Base-by-base conservation (phyloP, 345 rosid species). In the Moricandia arvensis region DNA sequence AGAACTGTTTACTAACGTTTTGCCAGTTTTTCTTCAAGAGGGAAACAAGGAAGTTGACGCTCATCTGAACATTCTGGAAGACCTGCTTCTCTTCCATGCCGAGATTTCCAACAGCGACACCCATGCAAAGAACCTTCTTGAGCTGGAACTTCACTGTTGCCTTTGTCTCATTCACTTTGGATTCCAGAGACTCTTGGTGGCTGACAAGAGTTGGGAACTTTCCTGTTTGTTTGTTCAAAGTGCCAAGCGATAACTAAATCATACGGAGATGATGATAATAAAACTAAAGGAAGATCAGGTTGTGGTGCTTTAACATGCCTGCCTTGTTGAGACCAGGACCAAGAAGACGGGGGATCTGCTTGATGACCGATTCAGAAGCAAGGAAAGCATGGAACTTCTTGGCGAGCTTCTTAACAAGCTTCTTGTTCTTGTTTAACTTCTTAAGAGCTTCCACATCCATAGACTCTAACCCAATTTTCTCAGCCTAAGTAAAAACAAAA, bases 321-420 rank as follows among this genome's bases (percentile, higher is more conserved):
- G 96, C 96, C 78, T 90, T 90, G 90, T 90, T 90, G 76, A 90
- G 91, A 83, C 96, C 96, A 7, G 93, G 96, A 54, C 96, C 96
- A 45, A 90, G 76, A 53, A 90, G 87, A 82, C 95, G 95, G 8
- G 95, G 95, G 68, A 89, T 87, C 87, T 89, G 95, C 83, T 89
- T 89, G 59, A 89, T 89, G 68, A 90, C 91, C 69, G 96, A 85
- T 74, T 90, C 96, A 33, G 96, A 90, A 33, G 96, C 96, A 65
- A 88, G 80, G 75, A 90, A 86, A 72, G 93, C 96, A 58, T 90
- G 96, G 74, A 82, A 90, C 64, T 86, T 87, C 88, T 90, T 90
- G 11, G 96, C 96, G 3, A 90, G 88, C 75, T 87, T 90, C 84
- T 90, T 90, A 17, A 90, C 96, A 81, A 88, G 81, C 59, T 90